Conservation (phyloP, 257 asterid genomes). For the Jacaranda copaia region DNA sequence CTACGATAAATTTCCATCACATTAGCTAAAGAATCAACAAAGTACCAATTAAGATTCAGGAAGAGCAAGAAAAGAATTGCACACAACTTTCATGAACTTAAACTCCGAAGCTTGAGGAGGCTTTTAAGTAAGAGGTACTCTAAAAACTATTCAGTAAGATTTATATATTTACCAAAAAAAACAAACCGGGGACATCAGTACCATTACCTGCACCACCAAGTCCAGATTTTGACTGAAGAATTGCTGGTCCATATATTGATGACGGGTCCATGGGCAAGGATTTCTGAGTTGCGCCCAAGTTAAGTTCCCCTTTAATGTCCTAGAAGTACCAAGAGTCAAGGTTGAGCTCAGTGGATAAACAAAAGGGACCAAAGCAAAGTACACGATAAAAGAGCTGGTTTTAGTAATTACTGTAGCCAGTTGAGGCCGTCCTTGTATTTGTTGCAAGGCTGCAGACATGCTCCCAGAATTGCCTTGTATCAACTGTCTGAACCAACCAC, state of each 20-base stretch:
- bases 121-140: background rate
- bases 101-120: background rate
- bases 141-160: no score
- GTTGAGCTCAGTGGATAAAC: constrained; percentile 35
- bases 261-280: constrained; percentile 93
- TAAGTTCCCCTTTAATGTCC: constrained; percentile 85
- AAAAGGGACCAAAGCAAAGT: constrained; percentile 1
- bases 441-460: constrained; percentile 97
- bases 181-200: background rate
- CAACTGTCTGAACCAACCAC: constrained; percentile 81
- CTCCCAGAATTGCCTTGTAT: constrained; percentile 86
- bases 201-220: constrained; percentile 87
- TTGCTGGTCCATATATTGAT: constrained; percentile 91
- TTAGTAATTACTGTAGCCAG: constrained; percentile 63
- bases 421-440: constrained; percentile 95
- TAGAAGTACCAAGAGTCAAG: constrained; percentile 37
- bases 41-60: constrained; percentile 15
- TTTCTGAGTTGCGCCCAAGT: constrained; percentile 74
- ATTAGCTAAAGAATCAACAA: constrained; percentile 4
- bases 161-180: background rate
- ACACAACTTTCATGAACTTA: constrained; percentile 16
- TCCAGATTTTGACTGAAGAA: constrained; percentile 95
- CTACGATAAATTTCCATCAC: constrained; percentile 19
- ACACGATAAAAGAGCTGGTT: constrained; percentile 26
- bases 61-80: background rate